These are phyloP conservation scores for Apiospora malaysiana DNA, from an alignment of 2,329 filamentous ascomycete genomes.

Conservation along the genomic window DNA sequence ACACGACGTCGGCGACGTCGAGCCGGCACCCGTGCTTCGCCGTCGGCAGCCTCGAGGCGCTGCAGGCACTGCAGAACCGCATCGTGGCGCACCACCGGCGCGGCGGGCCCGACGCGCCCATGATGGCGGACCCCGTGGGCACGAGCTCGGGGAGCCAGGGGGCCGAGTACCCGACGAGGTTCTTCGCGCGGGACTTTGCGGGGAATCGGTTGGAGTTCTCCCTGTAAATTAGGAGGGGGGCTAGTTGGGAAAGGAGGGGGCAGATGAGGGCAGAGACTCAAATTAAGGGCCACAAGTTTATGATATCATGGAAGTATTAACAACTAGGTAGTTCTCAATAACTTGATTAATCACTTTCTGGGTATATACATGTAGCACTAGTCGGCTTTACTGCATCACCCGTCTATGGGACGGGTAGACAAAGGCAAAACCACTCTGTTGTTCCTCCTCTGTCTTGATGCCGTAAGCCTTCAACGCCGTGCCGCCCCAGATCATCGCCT, in stretches of 20 bases:
- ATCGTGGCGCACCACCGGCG: conserved; percentile 58
- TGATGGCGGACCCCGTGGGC: conserved; percentile 61
- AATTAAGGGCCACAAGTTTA: background rate
- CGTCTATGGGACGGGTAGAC: background rate
- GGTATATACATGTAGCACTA: background rate
- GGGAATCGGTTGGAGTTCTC: conserved; percentile 61
- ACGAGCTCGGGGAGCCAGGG: conserved; percentile 51
- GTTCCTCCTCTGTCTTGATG: conserved; percentile 39
- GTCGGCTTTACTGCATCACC: background rate
- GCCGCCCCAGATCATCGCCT: conserved; percentile 72
- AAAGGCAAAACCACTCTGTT: background rate
- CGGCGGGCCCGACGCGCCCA: conserved; percentile 56
- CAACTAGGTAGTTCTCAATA: background rate
- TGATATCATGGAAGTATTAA: background rate
- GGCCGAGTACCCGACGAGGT: conserved; percentile 64
- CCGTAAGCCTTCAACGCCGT: conserved; percentile 76
- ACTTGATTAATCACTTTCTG: background rate
- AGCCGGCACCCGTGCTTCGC: conserved; percentile 65
- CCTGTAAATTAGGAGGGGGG: conserved; percentile 37
- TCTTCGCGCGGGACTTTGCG: conserved; percentile 66
- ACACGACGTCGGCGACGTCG: conserved; percentile 41
- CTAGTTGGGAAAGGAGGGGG: background rate
- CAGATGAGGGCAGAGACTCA: background rate
- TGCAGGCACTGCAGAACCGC: conserved; percentile 51
- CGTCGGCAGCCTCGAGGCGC: conserved; percentile 51